phyloP scores from a whole-genome alignment of 768 basidiomycete genomes.

The Tubosaeta brunneosetosa region DNA sequence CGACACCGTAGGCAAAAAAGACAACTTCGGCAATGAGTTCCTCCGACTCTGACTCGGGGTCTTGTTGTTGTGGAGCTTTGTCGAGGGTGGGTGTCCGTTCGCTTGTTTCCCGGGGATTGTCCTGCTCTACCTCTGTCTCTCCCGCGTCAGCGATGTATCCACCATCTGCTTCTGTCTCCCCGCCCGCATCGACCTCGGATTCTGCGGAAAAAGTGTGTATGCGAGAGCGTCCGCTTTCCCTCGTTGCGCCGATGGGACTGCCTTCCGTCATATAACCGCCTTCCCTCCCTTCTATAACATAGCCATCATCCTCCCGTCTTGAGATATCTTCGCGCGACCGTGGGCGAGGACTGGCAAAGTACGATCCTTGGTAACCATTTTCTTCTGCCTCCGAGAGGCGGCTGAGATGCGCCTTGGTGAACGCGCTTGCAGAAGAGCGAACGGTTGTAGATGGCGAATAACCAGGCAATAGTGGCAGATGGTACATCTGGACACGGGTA shows the following conservation, averaged over 20 bases:
- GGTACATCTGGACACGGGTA: conserved; percentile 63
- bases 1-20: conserved; percentile 86
- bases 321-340: conserved; percentile 16
- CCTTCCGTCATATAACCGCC: conserved; percentile 56
- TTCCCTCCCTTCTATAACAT: conserved; percentile 34
- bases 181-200: conserved; percentile 4
- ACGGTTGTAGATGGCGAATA: conserved; percentile 82
- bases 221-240: conserved; percentile 1
- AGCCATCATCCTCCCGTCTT: conserved; percentile 18
- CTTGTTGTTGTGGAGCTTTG: background rate
- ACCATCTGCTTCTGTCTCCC: conserved; percentile 11
- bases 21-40: conserved; percentile 67
- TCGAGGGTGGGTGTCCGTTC: conserved; percentile 3
- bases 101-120: conserved; percentile 1
- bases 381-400: conserved; percentile 86
- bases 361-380: conserved; percentile 81
- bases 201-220: background rate
- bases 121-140: conserved; percentile 14
- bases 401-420: conserved; percentile 54
- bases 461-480: conserved; percentile 85
- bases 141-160: conserved; percentile 12
- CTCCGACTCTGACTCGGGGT: conserved; percentile 9
- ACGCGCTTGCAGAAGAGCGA: conserved; percentile 77
- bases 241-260: conserved; percentile 12
- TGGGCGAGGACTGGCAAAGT: conserved; percentile 46